Base-by-base conservation (phyloP, 208 protist species). In the Zelonia costaricensis region DNA sequence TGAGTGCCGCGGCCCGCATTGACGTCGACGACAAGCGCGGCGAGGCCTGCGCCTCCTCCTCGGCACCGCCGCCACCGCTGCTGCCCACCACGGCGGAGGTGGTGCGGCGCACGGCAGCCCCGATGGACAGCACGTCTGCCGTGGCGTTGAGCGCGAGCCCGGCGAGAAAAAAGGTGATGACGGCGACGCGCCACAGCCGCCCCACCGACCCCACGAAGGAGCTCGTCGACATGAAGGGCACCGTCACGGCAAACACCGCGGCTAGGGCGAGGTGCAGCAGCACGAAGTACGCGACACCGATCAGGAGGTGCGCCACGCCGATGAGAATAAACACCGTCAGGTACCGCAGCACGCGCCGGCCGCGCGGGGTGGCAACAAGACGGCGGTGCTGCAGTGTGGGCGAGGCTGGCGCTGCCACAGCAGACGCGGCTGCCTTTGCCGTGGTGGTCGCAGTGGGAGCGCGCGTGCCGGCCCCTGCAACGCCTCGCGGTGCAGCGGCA, bases 51-150 rank as follows among this genome's bases (percentile, higher is more conserved):
- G n/a, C n/a, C n/a, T n/a, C n/a, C n/a, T n/a, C n/a, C n/a, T n/a
- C n/a, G 28, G 40, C 40, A 18, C 15, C 48, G 28, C 40, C 57
- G 27, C 35, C 63, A 33, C 72, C 49, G 68, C 40, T 49, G 30
- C 33, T 73, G 10, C 27, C 25, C 31, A 87, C 80, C 0, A 87
- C 74, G 42, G 65, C 80, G 9, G 80, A 76, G 4, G 78, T 81
- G 0, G 75, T 81, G 51, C 66, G 78, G 9, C 71, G 69, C 9
- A 85, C 80, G 10, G 69, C 78, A 4, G 68, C 54, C 18, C 69
- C 77, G 27, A 87, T 70, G 38, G 68, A 69, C 42, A 85, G 60
- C 13, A 87, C 63, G 44, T 88, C 84, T 25, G 72, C 31, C 15
- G 72, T 75, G 20, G 80, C 7, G 67, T 78, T 84, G 36, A 76